Evolutionary conservation across 2,329 filamentous ascomycete species (phyloP).

Genomic region (Penicillium nordicum): DNA sequence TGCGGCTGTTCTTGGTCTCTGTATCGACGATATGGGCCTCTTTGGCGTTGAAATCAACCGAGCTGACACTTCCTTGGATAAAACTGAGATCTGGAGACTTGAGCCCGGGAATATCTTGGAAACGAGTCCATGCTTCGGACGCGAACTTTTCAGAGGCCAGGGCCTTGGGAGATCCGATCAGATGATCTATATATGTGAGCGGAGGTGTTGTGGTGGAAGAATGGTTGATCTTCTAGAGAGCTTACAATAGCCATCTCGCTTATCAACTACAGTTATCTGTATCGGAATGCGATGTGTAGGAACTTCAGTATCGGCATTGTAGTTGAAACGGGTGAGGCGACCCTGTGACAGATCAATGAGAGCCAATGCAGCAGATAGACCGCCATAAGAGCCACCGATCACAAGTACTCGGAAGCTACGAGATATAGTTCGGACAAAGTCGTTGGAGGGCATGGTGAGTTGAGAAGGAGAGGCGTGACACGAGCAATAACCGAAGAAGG

Average conservation of each 20-base stretch:
- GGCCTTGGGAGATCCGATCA: slow-evolving; percentile 72
- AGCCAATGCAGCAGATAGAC: slow-evolving; percentile 64
- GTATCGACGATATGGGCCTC: slow-evolving; percentile 55
- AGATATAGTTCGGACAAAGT: slow-evolving; percentile 19
- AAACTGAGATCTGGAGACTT: slow-evolving; percentile 60
- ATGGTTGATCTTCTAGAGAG: slow-evolving; percentile 6
- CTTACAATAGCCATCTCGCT: slow-evolving; percentile 77
- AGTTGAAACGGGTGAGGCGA: slow-evolving; percentile 46
- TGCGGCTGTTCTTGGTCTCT: slow-evolving; percentile 42
- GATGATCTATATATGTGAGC: slow-evolving; percentile 55
- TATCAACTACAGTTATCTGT: slow-evolving; percentile 71
- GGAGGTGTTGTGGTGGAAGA: no score
- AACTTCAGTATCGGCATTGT: slow-evolving; percentile 21
- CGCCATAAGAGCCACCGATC: slow-evolving; percentile 69
- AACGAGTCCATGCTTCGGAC: slow-evolving; percentile 67
- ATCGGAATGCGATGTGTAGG: slow-evolving; percentile 51
- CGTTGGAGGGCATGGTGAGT: slow-evolving; percentile 27
- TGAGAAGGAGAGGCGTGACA: not conserved
- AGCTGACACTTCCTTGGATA: slow-evolving; percentile 62
- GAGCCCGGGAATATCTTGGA: slow-evolving; percentile 64
- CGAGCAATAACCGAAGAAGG: not conserved
- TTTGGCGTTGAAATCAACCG: slow-evolving; percentile 59
- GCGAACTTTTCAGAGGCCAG: slow-evolving; percentile 63
- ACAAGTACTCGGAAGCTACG: slow-evolving; percentile 57
- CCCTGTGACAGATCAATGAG: slow-evolving; percentile 64